Evolutionary conservation across 2,329 filamentous ascomycete species (phyloP), one percentile per base, ranked within the genome.

Genomic region (Aspergillus fumigatiaffinis): DNA sequence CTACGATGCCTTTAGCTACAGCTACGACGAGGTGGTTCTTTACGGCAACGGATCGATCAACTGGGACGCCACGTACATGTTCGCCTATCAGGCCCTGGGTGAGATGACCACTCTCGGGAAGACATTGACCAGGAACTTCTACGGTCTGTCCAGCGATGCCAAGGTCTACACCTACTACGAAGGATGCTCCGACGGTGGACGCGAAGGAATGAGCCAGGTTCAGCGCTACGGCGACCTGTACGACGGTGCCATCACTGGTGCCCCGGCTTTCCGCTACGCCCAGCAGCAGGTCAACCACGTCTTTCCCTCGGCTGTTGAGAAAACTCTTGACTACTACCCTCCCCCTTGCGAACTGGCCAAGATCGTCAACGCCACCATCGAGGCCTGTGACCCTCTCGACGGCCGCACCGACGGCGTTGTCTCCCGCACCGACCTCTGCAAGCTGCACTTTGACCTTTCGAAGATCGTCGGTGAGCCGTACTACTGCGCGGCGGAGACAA

Each of bases 361-460:
- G 62, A 70, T 71, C 49, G 75, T 81, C 21, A 84, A 84, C 63
- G 72, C 75, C 42, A 85, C 82, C 4, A 83, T 85, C 50, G 71
- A 72, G 1, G 77, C 77, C 38, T 86, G 83, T 52, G 83, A 86
- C 59, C 71, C 76, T 7, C 72, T 86, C 5, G 83, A 86, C 55
- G 83, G 84, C 5, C 74, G 75, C 48, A 76, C 73, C 0, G 83
- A 86, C 55, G 82, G 82, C 12, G 80, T 85, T 4, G 74, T 86
- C 47, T 72, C 77, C 7, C 74, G 80, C 4, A 77, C 75, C 0
- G 79, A 81, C 53, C 73, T 82, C 8, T 82, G 79, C 73, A 74
- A 71, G 55, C 61, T 79, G 5, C 63, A 77, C 46, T 80, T 78
- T 66, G 75, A 84, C 63, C 62, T 81, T 29, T 77, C 68, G 55